These are phyloP conservation scores for Magnusiomyces tetraspermus DNA, from an alignment of 1,139 yeast genomes.

Conservation along the genomic window DNA sequence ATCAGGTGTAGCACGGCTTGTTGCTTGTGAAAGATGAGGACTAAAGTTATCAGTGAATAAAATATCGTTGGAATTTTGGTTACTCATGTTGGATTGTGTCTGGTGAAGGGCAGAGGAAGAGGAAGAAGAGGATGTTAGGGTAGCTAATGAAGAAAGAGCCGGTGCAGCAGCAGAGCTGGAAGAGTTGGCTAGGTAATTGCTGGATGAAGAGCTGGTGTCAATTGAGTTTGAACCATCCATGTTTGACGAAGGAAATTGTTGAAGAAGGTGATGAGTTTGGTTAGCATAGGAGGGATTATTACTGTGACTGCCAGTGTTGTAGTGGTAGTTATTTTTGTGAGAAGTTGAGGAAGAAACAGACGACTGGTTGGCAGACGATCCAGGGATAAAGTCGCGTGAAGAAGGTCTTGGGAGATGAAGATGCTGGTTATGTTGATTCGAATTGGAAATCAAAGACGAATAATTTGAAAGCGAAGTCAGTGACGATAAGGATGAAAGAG, in stretches of 20 bases:
- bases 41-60: not conserved
- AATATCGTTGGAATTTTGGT: not conserved
- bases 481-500: not conserved
- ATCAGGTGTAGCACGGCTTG: constrained; percentile 5
- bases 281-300: not conserved
- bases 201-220: too few relatives aligned
- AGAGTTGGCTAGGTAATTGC: too few relatives aligned
- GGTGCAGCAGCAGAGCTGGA: too few relatives aligned
- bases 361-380: not conserved
- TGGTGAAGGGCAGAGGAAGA: too few relatives aligned
- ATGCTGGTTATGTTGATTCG: not conserved
- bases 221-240: too few relatives aligned
- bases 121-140: not conserved
- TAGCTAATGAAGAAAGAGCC: not conserved
- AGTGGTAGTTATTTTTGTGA: not conserved
- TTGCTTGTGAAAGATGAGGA: constrained; percentile 7
- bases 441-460: not conserved
- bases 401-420: not conserved
- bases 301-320: not conserved
- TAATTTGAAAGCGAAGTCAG: not conserved
- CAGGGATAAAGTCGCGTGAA: not conserved
- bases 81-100: too few relatives aligned
- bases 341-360: not conserved
- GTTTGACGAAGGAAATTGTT: not conserved
- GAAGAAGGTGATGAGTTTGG: not conserved